These are phyloP conservation scores for Pythium monospermum DNA, from an alignment of 352 stramenopile species.

Conservation along the genomic window DNA sequence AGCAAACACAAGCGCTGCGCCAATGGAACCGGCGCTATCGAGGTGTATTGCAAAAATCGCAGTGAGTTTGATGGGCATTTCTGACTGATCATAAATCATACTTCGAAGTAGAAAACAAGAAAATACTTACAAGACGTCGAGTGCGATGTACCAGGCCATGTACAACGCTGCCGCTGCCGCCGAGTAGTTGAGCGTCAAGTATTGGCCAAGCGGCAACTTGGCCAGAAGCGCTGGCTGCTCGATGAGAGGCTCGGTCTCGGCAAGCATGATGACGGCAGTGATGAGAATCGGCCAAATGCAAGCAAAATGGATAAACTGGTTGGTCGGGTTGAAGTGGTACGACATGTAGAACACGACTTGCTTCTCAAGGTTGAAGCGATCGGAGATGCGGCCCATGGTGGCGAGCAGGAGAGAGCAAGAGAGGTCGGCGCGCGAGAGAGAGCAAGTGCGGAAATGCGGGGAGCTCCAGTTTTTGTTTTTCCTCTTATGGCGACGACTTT, in stretches of 20 bases:
- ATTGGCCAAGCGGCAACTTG: slow-evolving; percentile 21
- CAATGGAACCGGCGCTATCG: slow-evolving; percentile 30
- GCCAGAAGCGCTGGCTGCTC: slow-evolving; percentile 23
- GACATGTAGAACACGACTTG: slow-evolving; percentile 62
- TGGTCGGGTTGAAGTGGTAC: slow-evolving; percentile 54
- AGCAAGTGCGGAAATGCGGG: background rate
- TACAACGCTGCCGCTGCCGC: slow-evolving; percentile 30
- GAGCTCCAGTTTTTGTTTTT: too few species aligned
- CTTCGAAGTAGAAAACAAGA: slow-evolving; percentile 1
- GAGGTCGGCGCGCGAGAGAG: background rate
- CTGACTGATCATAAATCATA: too few species aligned
- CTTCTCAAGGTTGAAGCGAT: slow-evolving; percentile 53
- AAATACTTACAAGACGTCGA: slow-evolving; percentile 30
- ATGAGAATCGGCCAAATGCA: slow-evolving; percentile 66
- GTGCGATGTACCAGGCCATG: slow-evolving; percentile 47
- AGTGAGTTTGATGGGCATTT: background rate
- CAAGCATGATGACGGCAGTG: slow-evolving; percentile 38
- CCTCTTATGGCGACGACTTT: background rate
- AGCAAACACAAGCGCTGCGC: slow-evolving; percentile 28
- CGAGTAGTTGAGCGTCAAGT: slow-evolving; percentile 39
- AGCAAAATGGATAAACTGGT: slow-evolving; percentile 58
- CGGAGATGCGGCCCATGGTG: slow-evolving; percentile 30
- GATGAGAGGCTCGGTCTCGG: slow-evolving; percentile 21
- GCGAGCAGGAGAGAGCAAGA: background rate
- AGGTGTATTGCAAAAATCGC: background rate